Conservation (phyloP, 2,329 filamentous ascomycete genomes). For the Colletotrichum scovillei region DNA sequence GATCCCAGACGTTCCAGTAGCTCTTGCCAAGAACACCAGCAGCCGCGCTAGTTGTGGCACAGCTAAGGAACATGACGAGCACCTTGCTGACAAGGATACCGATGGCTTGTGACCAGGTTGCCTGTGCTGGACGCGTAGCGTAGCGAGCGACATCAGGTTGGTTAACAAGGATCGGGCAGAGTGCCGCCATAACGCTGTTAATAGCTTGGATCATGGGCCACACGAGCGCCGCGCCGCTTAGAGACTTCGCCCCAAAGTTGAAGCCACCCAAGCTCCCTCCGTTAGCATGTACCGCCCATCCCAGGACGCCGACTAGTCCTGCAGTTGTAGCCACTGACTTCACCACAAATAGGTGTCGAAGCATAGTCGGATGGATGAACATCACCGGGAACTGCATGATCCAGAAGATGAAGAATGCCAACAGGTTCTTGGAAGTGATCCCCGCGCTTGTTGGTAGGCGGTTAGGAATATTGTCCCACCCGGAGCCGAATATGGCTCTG, state of each 20-base stretch:
- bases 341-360: constrained; percentile 58
- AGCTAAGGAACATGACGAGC: constrained; percentile 53
- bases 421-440: constrained; percentile 61
- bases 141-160: constrained; percentile 55
- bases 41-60: constrained; percentile 51
- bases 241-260: constrained; percentile 21
- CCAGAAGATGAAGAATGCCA: constrained; percentile 68
- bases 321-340: constrained; percentile 57
- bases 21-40: constrained; percentile 46
- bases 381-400: constrained; percentile 59
- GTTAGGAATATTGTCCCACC: constrained; percentile 56
- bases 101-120: constrained; percentile 45
- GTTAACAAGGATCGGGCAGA: constrained; percentile 48
- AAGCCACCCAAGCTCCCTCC: constrained; percentile 45
- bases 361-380: constrained; percentile 60
- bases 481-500: constrained; percentile 50
- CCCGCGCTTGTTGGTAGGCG: constrained; percentile 57
- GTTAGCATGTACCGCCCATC: constrained; percentile 65
- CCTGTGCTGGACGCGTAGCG: constrained; percentile 39
- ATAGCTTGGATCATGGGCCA: constrained; percentile 54
- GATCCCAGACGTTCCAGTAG: constrained; percentile 58
- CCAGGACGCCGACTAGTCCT: constrained; percentile 46
- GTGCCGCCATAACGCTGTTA: constrained; percentile 53
- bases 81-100: constrained; percentile 51
- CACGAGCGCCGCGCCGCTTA: constrained; percentile 41